These are phyloP conservation scores for Talaromyces sp. DNA, from an alignment of 2,329 filamentous ascomycete species.

Conservation along the genomic window DNA sequence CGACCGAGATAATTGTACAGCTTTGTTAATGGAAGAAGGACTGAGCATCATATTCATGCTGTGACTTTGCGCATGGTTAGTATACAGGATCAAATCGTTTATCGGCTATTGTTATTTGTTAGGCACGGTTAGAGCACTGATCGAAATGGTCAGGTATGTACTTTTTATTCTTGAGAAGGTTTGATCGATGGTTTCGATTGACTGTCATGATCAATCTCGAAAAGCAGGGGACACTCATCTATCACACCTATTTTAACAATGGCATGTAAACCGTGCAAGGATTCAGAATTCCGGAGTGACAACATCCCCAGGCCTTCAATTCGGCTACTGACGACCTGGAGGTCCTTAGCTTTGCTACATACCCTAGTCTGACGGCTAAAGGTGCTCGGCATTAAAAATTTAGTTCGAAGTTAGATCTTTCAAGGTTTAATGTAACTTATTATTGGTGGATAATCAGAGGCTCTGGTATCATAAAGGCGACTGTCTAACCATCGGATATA, in stretches of 20 bases:
- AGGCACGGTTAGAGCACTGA: neutral
- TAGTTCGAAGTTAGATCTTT: neutral
- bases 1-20: neutral
- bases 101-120: neutral
- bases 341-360: neutral
- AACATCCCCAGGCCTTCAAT: neutral
- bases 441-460: neutral
- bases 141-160: neutral
- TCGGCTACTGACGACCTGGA: neutral
- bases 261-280: neutral
- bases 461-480: neutral
- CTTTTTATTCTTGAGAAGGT: neutral
- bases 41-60: neutral
- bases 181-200: neutral
- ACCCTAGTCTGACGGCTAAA: neutral
- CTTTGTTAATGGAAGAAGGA: neutral
- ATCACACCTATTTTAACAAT: neutral
- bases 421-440: neutral
- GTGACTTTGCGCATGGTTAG: neutral
- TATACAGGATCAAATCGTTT: neutral
- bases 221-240: neutral
- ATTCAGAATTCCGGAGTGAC: neutral
- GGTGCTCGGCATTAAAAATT: neutral
- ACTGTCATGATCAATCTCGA: neutral
- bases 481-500: neutral